Percentiles rank a stretch among this genome's conserved stretches.
These are phyloP conservation scores for Cunninghamia lanceolata DNA, from an alignment of 75 land plant genomes.

Conservation along the genomic window DNA sequence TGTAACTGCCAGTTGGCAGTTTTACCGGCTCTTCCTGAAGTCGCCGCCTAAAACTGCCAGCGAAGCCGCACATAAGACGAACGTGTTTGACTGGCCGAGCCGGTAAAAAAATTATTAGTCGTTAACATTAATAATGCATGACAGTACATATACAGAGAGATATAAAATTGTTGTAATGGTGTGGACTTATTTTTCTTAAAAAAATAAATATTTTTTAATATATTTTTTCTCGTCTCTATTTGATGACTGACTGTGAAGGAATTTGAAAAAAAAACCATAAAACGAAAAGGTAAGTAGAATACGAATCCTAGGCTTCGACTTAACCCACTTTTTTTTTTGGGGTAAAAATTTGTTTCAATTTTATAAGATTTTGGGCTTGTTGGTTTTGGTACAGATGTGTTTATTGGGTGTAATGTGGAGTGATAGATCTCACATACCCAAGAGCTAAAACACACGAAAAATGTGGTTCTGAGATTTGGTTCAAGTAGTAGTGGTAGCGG, in stretches of 20 bases:
- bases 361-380: background rate
- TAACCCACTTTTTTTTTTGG: background rate
- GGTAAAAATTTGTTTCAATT: background rate
- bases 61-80: background rate
- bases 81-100: background rate
- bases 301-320: background rate
- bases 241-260: background rate
- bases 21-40: background rate
- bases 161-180: background rate
- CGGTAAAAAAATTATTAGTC: background rate
- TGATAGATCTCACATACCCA: background rate
- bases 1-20: background rate
- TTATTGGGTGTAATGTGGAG: background rate
- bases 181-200: background rate
- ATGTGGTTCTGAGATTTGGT: background rate
- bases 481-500: background rate
- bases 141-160: background rate
- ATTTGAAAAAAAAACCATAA: background rate
- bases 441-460: background rate
- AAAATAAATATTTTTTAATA: no score
- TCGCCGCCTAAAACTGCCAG: background rate
- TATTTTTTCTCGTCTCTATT: background rate
- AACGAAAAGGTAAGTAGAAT: background rate
- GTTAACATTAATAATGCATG: background rate
- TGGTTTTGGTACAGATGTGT: background rate